A percentile compares a stretch with the other conserved stretches of the same genome.
Conservation (phyloP, 1,284 basidiomycete species). For the Tilletia horrida region DNA sequence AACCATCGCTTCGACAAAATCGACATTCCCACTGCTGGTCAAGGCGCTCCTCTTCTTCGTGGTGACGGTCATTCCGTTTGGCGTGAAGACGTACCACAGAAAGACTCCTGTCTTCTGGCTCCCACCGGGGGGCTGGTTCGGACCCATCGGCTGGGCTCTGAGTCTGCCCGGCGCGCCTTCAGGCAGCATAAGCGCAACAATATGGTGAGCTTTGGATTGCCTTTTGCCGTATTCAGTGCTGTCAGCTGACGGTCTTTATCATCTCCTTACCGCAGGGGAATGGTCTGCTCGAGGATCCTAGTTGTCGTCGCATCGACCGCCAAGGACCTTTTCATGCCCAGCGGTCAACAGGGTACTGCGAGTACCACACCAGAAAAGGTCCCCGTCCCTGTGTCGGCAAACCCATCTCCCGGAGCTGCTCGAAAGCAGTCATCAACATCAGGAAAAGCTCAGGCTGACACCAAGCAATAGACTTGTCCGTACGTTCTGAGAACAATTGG, state of each 20-base stretch:
- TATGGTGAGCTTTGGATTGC: slow-evolving; percentile 17
- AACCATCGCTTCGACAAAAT: slow-evolving; percentile 28
- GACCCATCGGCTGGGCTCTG: slow-evolving; percentile 29
- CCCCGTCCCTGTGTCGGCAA: background rate
- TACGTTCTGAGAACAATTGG: too few relatives aligned
- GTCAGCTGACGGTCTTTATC: background rate
- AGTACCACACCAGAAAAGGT: background rate
- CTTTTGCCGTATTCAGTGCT: background rate
- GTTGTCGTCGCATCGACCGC: slow-evolving; percentile 1
- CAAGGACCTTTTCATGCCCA: slow-evolving; percentile 20
- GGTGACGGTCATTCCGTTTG: slow-evolving; percentile 46
- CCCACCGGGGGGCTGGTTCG: slow-evolving; percentile 34
- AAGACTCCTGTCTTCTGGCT: slow-evolving; percentile 53
- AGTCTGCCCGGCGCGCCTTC: slow-evolving; percentile 28
- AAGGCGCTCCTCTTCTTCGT: slow-evolving; percentile 42
- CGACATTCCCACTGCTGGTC: slow-evolving; percentile 38
- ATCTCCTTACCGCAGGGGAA: slow-evolving; percentile 13
- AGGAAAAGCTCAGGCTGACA: background rate
- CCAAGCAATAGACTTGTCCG: too few relatives aligned
- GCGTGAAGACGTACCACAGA: slow-evolving; percentile 46
- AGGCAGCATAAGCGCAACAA: slow-evolving; percentile 20
- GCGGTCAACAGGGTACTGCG: background rate
- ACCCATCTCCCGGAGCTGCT: too few relatives aligned
- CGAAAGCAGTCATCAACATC: background rate
- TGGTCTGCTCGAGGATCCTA: slow-evolving; percentile 17